Base-by-base conservation (phyloP, 2,329 filamentous ascomycete species). In the Thelonectria discophora region DNA sequence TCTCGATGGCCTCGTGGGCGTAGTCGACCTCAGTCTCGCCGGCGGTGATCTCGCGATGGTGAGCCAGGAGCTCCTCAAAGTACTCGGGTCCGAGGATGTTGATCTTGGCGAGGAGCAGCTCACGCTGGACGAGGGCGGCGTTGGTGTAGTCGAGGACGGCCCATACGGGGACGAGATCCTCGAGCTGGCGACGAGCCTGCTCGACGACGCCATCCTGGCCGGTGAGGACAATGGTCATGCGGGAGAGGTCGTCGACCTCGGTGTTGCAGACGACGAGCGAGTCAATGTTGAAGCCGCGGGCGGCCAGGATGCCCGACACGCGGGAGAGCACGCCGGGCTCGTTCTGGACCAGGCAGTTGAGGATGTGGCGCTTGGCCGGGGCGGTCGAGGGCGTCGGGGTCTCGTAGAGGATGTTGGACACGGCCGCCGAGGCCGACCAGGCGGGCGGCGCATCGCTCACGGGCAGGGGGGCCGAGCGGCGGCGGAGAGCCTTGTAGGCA, bases 331-430 rank as follows among this genome's bases (percentile, higher is more conserved):
- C 95, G 81, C 95, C 95, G 12, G 95, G 95, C 83, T 99, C 95
- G 81, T 99, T 99, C 80, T 99, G 95, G 63, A 99, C 95, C 64
- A 99, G 87, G 78, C 95, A 99, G 82, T 99, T 99, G 79, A 99
- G 89, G 75, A 99, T 88, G 80, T 99, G 95, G 56, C 94, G 90
- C 82, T 97, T 98, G 46, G 93, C 90, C 9, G 95, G 94, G 21
- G 89, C 89, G 72, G 85, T 85, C 13, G 93, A 94, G 8, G 93
- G 92, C 17, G 91, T 85, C 6, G 95, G 95, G 3, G 94, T 98
- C 85, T 99, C 95, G 84, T 99, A 99, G 78, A 99, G 91, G 76
- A 99, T 99, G 78, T 94, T 97, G 76, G 93, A 97, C 68, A 99
- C 95, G 69, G 95, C 95, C 17, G 95, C 93, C 71, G 95, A 94